Base-by-base conservation (phyloP, 2,329 filamentous ascomycete genomes). In the Arthrocladium fulminans region DNA sequence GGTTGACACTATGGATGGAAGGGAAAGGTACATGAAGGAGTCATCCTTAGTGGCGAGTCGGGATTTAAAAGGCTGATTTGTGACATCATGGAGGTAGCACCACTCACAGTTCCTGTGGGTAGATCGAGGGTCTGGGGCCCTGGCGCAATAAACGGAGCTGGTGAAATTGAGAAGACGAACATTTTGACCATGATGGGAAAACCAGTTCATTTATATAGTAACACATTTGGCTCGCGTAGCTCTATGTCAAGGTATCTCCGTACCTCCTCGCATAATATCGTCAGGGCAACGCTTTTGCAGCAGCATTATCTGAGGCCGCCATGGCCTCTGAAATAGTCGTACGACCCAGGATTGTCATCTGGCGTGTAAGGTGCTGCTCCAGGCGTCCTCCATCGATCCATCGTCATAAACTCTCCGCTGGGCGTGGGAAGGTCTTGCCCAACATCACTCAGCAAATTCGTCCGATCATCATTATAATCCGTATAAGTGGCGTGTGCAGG, bases 281-380 rank as follows among this genome's bases (percentile, higher is more conserved):
- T 40, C 32, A 35, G 17, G 5, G n/a, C n/a, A 9, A 15, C 32
- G 13, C 17, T n/a, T n/a, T 5, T 35, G 6, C 10, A 35, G 32
- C n/a, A 15, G 32, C 32, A 35, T 15, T 15, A 35, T 65, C 55
- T 78, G 74, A 7, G 66, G 24, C 44, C 38, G n/a, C 45, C 41
- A 13, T 43, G 39, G n/a, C 44, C 27, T 22, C 49, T 43, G 20
- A 48, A 47, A 30, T 47, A 51, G 29, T 51, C 49, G 23, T 51
- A 51, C 1, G 45, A 37, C 10, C 45, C 44, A 30, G 32, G 30
- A 17, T 24, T 24, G 27, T 40, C 27, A 19, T 34, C 38, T n/a
- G 35, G 45, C 15, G 35, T 46, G 25, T 41, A 20, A 27, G 43
- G 9, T 40, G 40, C 25, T 39, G 41, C 15, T 41, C 41, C 19